Evolutionary conservation across 441 rosid genomes (phyloP).

Genomic region (Cnidoscolus chayamansa): DNA sequence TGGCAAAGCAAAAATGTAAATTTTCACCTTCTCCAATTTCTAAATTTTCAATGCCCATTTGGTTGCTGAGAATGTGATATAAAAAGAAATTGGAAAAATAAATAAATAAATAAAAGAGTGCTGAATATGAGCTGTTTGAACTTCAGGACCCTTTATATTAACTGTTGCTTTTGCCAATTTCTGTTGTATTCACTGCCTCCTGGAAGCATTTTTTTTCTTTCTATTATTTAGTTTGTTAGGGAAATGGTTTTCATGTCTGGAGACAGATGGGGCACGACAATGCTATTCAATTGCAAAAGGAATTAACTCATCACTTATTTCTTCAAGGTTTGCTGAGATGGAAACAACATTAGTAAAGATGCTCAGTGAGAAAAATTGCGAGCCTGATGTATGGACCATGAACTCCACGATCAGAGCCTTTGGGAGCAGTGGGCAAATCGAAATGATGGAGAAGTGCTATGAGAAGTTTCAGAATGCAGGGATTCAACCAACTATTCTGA

Average conservation of each 20-base stretch:
- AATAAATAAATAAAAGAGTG: too few species aligned
- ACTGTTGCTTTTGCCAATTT: background rate
- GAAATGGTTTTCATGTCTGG: constrained; percentile 7
- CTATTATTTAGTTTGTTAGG: background rate
- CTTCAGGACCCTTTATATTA: background rate
- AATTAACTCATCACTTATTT: constrained; percentile 30
- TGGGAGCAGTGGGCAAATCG: constrained; percentile 79
- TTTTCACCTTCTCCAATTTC: constrained; percentile 2
- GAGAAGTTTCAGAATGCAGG: constrained; percentile 92
- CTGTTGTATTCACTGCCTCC: background rate
- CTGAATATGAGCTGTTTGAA: background rate
- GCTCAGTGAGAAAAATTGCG: constrained; percentile 58
- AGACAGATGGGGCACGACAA: constrained; percentile 24
- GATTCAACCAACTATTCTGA: constrained; percentile 75
- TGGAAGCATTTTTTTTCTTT: background rate
- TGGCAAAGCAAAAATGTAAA: constrained; percentile 81
- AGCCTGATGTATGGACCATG: constrained; percentile 92
- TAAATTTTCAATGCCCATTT: constrained; percentile 19
- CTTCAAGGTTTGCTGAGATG: constrained; percentile 84
- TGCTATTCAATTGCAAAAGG: constrained; percentile 13
- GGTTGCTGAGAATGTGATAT: constrained; percentile 17
- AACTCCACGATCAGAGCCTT: constrained; percentile 88
- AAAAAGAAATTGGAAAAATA: too few species aligned
- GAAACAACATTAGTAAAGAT: constrained; percentile 72
- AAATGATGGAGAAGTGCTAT: constrained; percentile 83